Evolutionary conservation across 805 yeast genomes (phyloP), one percentile per base, ranked within the genome.

Genomic region (Metschnikowia kofuensis): DNA sequence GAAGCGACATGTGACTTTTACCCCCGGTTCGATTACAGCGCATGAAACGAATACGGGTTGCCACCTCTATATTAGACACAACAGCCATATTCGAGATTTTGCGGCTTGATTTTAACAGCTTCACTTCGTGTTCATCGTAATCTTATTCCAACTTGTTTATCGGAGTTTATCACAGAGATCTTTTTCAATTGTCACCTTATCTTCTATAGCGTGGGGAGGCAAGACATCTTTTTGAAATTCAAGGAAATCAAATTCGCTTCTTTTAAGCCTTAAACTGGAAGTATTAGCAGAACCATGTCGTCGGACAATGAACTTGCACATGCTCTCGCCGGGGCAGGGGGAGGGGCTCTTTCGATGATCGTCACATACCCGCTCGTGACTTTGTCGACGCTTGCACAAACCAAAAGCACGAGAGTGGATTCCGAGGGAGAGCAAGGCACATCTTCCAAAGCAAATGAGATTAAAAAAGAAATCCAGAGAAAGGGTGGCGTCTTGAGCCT

Each of bases 301-400:
- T 44, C 54, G 6, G 54, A 48, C 31, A 45, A 45, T 37, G 79
- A 79, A 54, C 60, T 87, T 35, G 89, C 94, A 12, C 97, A 91
- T 63, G 97, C 97, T n/a, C 67, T 91, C 10, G 87, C 96, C 6
- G 98, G 97, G 10, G 96, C 96, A 34, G 85, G 91, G 7, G 96
- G 96, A 28, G 97, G 97, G 12, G 90, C 92, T 21, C 76, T 89
- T 29, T 80, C 96, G 2, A 86, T 89, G 85, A 78, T 85, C 0
- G 83, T 89, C 36, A 91, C 97, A 0, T 91, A 91, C 63, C 98
- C 98, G 1, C 72, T 91, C 58, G 89, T 89, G 51, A 87, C 96
- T 1, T 69, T 90, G 48, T 85, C 96, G 1, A 90, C 97, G 0
- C 78, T 88, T 45, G 95, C 96, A 4, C 98, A 91, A 64, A 86